Percentiles rank a stretch among this genome's conserved stretches.
Evolutionary conservation across 2,329 filamentous ascomycete species (phyloP).

Genomic region (Piedraia hortae): DNA sequence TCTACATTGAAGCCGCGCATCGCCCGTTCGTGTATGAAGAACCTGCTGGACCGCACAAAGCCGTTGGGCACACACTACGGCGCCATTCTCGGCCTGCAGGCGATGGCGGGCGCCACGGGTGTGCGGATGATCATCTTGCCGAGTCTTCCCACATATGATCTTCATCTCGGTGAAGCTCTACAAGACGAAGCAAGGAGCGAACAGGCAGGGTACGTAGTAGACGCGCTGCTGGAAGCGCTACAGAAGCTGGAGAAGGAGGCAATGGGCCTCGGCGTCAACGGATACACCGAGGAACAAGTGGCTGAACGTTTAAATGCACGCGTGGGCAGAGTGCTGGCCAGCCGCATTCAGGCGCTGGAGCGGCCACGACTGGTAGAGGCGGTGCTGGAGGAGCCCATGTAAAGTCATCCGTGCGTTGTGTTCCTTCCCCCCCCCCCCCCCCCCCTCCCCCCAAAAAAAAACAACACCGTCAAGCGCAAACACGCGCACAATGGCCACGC

Average conservation of each 20-base stretch:
- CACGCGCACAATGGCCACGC: no score
- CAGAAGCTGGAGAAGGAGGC: constrained; percentile 23
- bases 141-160: constrained; percentile 36
- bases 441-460: no score
- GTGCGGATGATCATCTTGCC: constrained; percentile 37
- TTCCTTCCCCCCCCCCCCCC: no score
- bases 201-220: constrained; percentile 33
- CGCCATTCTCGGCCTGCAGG: constrained; percentile 51
- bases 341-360: no score
- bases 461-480: no score
- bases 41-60: constrained; percentile 66
- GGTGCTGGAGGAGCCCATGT: constrained; percentile 15
- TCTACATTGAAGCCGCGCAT: constrained; percentile 65
- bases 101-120: constrained; percentile 42
- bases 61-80: constrained; percentile 70
- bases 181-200: constrained; percentile 26
- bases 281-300: no score
- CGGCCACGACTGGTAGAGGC: constrained; percentile 13
- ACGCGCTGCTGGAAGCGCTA: constrained; percentile 28
- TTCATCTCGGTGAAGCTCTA: constrained; percentile 28
- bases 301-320: no score
- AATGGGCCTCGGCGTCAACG: constrained; percentile 4
- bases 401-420: no score
- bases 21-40: constrained; percentile 75
- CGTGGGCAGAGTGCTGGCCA: no score